Evolutionary conservation across 805 yeast species (phyloP).

Genomic region (Kodamaea fukazawae): DNA sequence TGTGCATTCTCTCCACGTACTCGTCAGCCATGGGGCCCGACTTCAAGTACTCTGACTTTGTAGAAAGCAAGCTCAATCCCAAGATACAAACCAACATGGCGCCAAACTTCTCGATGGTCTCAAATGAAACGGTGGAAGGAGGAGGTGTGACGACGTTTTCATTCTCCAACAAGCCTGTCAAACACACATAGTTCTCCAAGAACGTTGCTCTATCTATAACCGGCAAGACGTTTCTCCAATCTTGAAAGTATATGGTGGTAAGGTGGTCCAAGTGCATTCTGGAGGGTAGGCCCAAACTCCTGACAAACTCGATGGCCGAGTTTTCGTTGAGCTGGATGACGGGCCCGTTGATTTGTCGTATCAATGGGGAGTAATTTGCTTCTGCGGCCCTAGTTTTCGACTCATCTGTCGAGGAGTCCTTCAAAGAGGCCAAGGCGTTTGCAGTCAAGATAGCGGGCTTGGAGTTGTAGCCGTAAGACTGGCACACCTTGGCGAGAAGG

Average conservation of each 20-base stretch:
- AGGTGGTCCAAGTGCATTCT: slow-evolving; percentile 65
- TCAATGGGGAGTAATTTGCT: neutral
- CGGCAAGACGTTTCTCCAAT: slow-evolving; percentile 74
- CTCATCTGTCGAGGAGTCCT: slow-evolving; percentile 37
- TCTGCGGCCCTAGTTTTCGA: slow-evolving; percentile 3
- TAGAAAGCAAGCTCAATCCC: slow-evolving; percentile 47
- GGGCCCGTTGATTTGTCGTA: slow-evolving; percentile 8
- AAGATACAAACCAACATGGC: slow-evolving; percentile 49
- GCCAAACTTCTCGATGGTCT: slow-evolving; percentile 53
- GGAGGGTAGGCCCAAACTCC: slow-evolving; percentile 34
- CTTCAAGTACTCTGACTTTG: slow-evolving; percentile 29
- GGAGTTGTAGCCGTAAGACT: slow-evolving; percentile 68
- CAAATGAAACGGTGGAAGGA: slow-evolving; percentile 15
- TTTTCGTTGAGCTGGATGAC: neutral
- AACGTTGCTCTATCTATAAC: slow-evolving; percentile 70
- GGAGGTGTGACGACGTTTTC: slow-evolving; percentile 5
- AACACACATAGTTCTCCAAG: slow-evolving; percentile 51
- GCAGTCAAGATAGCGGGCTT: slow-evolving; percentile 71
- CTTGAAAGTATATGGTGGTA: slow-evolving; percentile 64
- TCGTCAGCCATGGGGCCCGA: slow-evolving; percentile 12
- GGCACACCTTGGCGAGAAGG: slow-evolving; percentile 64
- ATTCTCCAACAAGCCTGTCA: slow-evolving; percentile 45
- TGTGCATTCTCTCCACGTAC: slow-evolving; percentile 31
- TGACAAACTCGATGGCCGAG: slow-evolving; percentile 42
- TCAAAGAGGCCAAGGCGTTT: slow-evolving; percentile 65